These are phyloP conservation scores for Pseudogymnoascus sp. DNA, from an alignment of 2,329 filamentous ascomycete species.

Conservation along the genomic window DNA sequence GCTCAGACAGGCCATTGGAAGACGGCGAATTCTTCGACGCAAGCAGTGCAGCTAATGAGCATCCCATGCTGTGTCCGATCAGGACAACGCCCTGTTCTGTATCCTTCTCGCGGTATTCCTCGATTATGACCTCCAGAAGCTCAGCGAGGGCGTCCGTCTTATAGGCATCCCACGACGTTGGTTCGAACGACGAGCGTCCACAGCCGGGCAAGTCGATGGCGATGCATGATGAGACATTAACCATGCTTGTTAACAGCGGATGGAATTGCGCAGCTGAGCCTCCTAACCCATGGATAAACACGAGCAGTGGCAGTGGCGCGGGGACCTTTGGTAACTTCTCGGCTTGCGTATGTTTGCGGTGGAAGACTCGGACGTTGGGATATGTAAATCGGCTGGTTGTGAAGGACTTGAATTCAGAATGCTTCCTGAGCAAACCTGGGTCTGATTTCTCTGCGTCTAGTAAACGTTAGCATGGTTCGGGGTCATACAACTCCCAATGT, in stretches of 20 bases:
- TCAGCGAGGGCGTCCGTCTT: constrained; percentile 65
- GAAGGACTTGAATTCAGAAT: constrained; percentile 64
- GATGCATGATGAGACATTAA: constrained; percentile 74
- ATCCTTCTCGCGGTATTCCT: constrained; percentile 58
- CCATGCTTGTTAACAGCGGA: constrained; percentile 68
- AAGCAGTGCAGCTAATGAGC: constrained; percentile 64
- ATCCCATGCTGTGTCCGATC: constrained; percentile 86
- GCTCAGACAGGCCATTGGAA: constrained; percentile 43
- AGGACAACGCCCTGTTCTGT: constrained; percentile 64
- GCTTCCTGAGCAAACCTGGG: constrained; percentile 68
- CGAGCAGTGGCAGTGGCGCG: constrained; percentile 68
- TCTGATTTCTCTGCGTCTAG: constrained; percentile 38
- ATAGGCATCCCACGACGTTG: constrained; percentile 68
- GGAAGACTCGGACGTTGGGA: constrained; percentile 71
- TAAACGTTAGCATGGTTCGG: neutral
- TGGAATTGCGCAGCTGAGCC: constrained; percentile 85
- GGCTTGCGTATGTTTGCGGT: constrained; percentile 71
- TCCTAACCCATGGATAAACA: constrained; percentile 90
- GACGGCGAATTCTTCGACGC: constrained; percentile 45
- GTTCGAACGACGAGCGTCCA: constrained; percentile 67
- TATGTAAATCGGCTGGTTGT: constrained; percentile 63
- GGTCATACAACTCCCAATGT: neutral
- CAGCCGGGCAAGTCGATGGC: constrained; percentile 88
- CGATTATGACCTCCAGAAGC: constrained; percentile 65
- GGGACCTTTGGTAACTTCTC: constrained; percentile 68